These are phyloP conservation scores for Trichodelitschia bisporula DNA, from an alignment of 495 filamentous ascomycete genomes.

Conservation along the genomic window DNA sequence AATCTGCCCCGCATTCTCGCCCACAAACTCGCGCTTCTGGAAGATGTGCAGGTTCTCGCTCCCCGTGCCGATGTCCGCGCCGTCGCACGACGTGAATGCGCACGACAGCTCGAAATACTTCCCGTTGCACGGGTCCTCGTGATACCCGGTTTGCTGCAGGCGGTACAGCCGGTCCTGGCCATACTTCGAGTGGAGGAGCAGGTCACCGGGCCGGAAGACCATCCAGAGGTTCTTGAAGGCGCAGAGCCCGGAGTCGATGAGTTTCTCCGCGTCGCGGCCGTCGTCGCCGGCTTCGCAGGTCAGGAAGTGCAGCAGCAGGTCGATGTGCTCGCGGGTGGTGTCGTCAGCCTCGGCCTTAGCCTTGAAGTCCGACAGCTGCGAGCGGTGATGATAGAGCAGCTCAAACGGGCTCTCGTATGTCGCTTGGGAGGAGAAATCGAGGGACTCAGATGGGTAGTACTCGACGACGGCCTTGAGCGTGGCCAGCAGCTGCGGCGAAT, in stretches of 20 bases:
- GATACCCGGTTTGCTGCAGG: slow-evolving; percentile 7
- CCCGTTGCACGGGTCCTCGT: slow-evolving; percentile 4
- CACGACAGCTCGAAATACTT: slow-evolving; percentile 10
- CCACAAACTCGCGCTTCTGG: slow-evolving; percentile 6
- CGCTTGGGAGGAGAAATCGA: slow-evolving; percentile 12
- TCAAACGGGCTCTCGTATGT: slow-evolving; percentile 11
- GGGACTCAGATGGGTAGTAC: slow-evolving; percentile 17
- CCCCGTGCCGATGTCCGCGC: slow-evolving; percentile 6
- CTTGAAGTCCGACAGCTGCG: slow-evolving; percentile 14
- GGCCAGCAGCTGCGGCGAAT: slow-evolving; percentile 19
- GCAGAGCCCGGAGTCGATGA: slow-evolving; percentile 6
- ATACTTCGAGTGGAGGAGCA: slow-evolving; percentile 4
- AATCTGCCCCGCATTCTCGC: slow-evolving; percentile 2
- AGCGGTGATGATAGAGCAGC: slow-evolving; percentile 9
- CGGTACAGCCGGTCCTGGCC: slow-evolving; percentile 5
- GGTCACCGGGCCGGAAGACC: slow-evolving; percentile 10
- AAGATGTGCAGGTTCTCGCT: slow-evolving; percentile 4
- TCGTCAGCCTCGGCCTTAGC: slow-evolving; percentile 11
- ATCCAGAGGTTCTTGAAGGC: slow-evolving; percentile 8
- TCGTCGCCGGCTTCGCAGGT: slow-evolving; percentile 7
- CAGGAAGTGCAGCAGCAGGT: slow-evolving; percentile 12
- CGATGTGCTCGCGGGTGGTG: slow-evolving; percentile 11
- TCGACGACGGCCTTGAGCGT: slow-evolving; percentile 14
- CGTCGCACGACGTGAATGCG: slow-evolving; percentile 7
- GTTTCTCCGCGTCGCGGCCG: slow-evolving; percentile 2